These are phyloP conservation scores for Typha latifolia DNA, from an alignment of 176 grass and related monocot genomes.

Conservation along the genomic window DNA sequence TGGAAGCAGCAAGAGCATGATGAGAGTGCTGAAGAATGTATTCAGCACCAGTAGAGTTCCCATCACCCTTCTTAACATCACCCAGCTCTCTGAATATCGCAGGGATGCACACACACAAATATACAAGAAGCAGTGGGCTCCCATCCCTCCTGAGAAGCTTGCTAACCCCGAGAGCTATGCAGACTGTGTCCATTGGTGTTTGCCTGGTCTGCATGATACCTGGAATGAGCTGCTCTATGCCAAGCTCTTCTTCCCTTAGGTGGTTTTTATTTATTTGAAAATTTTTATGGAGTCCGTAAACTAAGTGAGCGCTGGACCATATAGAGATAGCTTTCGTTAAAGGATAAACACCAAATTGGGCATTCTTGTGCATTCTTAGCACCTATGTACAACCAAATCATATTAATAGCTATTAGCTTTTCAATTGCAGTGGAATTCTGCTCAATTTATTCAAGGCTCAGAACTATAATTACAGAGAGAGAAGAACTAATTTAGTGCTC, in stretches of 20 bases:
- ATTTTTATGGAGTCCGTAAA: too few relatives aligned
- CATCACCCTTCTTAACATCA: slow-evolving; percentile 69
- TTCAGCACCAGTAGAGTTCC: slow-evolving; percentile 35
- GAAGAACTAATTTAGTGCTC: too few relatives aligned
- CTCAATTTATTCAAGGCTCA: too few relatives aligned
- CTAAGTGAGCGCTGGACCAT: too few relatives aligned
- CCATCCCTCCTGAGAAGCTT: slow-evolving; percentile 53
- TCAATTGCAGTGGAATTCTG: too few relatives aligned
- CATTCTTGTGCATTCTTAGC: too few relatives aligned
- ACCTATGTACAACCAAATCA: too few relatives aligned
- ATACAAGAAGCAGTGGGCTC: slow-evolving; percentile 92
- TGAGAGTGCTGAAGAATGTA: slow-evolving; percentile 56
- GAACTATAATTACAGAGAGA: too few relatives aligned
- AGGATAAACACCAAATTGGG: too few relatives aligned
- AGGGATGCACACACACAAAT: slow-evolving; percentile 90
- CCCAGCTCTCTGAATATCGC: slow-evolving; percentile 85
- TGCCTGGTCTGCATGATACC: slow-evolving; percentile 86
- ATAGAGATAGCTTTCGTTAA: too few relatives aligned
- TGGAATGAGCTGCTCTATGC: slow-evolving; percentile 91
- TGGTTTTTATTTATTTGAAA: not conserved
- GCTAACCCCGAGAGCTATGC: slow-evolving; percentile 75
- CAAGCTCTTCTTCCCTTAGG: slow-evolving; percentile 60
- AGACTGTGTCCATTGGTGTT: slow-evolving; percentile 84
- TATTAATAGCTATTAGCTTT: too few relatives aligned
- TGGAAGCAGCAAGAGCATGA: slow-evolving; percentile 66